phyloP scores from a whole-genome alignment of 805 yeast species.

The Kodamaea hsintzibuensis region DNA sequence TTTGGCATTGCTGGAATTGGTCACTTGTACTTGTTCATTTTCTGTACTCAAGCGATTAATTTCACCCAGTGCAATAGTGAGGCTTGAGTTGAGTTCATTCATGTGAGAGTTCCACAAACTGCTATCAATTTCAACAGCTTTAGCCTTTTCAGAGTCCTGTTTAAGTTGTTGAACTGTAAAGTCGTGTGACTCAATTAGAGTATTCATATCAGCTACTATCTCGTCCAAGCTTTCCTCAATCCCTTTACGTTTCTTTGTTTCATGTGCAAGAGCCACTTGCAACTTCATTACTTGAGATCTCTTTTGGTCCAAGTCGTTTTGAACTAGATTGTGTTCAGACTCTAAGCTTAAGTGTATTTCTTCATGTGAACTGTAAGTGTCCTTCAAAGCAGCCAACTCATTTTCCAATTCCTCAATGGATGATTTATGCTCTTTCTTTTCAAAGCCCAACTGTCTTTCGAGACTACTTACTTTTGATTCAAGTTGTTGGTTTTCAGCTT shows the following conservation, averaged over 20 bases:
- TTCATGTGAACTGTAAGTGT: not conserved
- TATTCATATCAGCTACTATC: not conserved
- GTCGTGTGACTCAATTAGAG: not conserved
- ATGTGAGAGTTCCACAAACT: not conserved
- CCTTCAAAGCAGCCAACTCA: not conserved
- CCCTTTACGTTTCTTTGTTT: not conserved
- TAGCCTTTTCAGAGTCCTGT: not conserved
- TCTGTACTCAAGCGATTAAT: slow-evolving; percentile 2
- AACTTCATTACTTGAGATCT: not conserved
- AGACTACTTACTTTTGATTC: not conserved
- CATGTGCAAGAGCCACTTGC: not conserved
- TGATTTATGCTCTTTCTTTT: not conserved
- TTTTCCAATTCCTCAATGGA: not conserved
- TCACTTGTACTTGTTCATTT: not conserved
- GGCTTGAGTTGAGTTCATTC: not conserved
- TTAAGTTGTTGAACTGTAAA: not conserved
- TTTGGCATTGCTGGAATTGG: slow-evolving; percentile 3
- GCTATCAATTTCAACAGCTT: not conserved
- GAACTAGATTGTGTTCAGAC: not conserved
- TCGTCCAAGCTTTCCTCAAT: not conserved
- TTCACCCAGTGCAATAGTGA: slow-evolving; percentile 1
- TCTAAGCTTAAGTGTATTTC: not conserved
- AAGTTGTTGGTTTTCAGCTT: not conserved
- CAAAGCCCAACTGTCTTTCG: not conserved
- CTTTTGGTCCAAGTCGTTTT: not conserved